Base-by-base conservation (phyloP, 495 filamentous ascomycete genomes). In the Ramalina intermedia region DNA sequence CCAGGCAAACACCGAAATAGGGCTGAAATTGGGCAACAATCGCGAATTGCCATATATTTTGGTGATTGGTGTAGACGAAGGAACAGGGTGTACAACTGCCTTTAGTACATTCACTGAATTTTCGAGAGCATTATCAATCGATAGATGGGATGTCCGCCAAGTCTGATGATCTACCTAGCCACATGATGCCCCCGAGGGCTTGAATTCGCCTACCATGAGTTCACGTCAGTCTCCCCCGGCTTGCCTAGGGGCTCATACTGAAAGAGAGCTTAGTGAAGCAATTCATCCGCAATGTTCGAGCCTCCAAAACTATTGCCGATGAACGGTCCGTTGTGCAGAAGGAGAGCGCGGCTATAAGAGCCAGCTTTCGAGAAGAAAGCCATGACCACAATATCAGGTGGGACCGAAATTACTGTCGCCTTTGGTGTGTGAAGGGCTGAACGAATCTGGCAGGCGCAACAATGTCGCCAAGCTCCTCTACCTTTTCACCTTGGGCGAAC, bases 391-490 rank as follows among this genome's bases (percentile, higher is more conserved):
- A 82, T 63, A 75, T 93, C 55, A 81, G 90, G 89, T 94, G 62
- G 55, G 70, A 53, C 57, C 60, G 62, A 57, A 57, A 43, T 12
- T 37, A n/a, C 35, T n/a, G 18, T 16, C 50, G 47, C 43, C 17
- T 29, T 35, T 27, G 6, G 26, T 13, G 23, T 13, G 35, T 35
- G 4, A 7, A 21, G 18, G 43, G 38, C 47, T 58, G 48, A 51
- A 21, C n/a, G 11, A 14, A 16, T 23, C 5, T 42, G 41, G 53
- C 64, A 95, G 90, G 72, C 80, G 91, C 62, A 98, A 98, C 71
- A 98, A 98, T 75, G 93, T 98, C 50, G 89, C 91, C 53, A 98
- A 98, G 64, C 78, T 98, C 17, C 75, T 98, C 37, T 98, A 98
- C 59, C 85, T 98, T 46, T 98, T 98, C 64, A 98, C 91, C 2